These are phyloP conservation scores for Neonectria faginata DNA, from an alignment of 2,329 filamentous ascomycete species.

Conservation along the genomic window DNA sequence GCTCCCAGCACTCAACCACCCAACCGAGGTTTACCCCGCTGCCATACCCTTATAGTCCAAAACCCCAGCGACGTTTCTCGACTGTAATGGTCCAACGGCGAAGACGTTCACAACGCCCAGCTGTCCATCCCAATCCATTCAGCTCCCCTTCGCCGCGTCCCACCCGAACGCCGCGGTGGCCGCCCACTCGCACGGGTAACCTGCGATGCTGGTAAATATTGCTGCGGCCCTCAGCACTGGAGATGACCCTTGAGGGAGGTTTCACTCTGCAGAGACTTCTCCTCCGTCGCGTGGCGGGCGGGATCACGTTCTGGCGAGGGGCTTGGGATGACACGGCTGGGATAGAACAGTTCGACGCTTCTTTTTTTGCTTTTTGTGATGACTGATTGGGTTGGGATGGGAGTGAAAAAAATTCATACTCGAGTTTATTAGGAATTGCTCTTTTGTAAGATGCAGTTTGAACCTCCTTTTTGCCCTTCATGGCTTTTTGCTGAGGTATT, in stretches of 20 bases:
- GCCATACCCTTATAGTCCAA: slow-evolving; percentile 41
- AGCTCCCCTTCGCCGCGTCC: slow-evolving; percentile 70
- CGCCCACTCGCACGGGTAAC: slow-evolving; percentile 75
- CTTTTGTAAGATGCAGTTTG: neutral
- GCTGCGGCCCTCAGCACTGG: slow-evolving; percentile 73
- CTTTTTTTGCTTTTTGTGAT: slow-evolving; percentile 49
- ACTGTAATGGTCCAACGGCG: slow-evolving; percentile 74
- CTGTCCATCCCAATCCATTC: slow-evolving; percentile 64
- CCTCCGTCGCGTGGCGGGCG: slow-evolving; percentile 77
- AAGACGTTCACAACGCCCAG: slow-evolving; percentile 66
- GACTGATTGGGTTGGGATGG: neutral
- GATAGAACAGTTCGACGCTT: slow-evolving; percentile 67
- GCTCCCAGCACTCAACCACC: neutral
- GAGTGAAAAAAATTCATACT: slow-evolving; percentile 1
- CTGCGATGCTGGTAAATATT: slow-evolving; percentile 66
- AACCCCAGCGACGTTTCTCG: slow-evolving; percentile 39
- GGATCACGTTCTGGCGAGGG: slow-evolving; percentile 71
- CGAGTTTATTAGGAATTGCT: slow-evolving; percentile 2
- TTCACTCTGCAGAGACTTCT: slow-evolving; percentile 79
- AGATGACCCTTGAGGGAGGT: slow-evolving; percentile 76
- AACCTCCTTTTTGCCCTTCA: neutral
- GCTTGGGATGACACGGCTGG: slow-evolving; percentile 67
- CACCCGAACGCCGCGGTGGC: slow-evolving; percentile 76
- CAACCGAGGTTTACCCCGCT: slow-evolving; percentile 3
- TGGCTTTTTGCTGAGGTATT: neutral